Percentiles rank a stretch among this genome's conserved stretches.
Evolutionary conservation across 371 early-diverging fungal species (phyloP).

Genomic region (Globomyces sp.): DNA sequence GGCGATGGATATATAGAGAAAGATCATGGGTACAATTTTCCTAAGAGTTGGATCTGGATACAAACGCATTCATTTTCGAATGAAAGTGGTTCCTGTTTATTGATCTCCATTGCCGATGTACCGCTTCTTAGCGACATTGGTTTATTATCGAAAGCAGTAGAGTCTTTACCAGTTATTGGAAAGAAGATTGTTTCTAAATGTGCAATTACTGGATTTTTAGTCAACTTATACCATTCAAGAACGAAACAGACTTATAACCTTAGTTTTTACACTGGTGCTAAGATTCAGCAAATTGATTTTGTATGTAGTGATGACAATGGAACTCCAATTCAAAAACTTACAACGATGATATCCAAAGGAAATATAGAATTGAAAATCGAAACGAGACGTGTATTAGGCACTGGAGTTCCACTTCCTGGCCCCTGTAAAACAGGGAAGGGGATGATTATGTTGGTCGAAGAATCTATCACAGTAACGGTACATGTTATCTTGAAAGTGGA

Average conservation of each 20-base stretch:
- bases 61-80: conserved; percentile 36
- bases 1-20: conserved; percentile 43
- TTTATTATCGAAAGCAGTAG: not conserved
- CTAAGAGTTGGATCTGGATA: conserved; percentile 43
- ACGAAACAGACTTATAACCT: conserved; percentile 10
- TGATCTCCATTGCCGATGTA: conserved; percentile 22
- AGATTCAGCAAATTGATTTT: not conserved
- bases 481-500: not conserved
- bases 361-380: not conserved
- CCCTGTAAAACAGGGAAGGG: not conserved
- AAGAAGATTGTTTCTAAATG: conserved; percentile 8
- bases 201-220: conserved; percentile 6
- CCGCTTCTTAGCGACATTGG: conserved; percentile 9
- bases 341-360: not conserved
- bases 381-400: conserved; percentile 1
- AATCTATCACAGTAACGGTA: conserved; percentile 7
- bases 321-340: not conserved
- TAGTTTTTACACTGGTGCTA: conserved; percentile 4
- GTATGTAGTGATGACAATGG: not conserved
- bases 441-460: conserved; percentile 12
- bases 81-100: conserved; percentile 29
- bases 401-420: conserved; percentile 15
- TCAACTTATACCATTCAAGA: conserved; percentile 1
- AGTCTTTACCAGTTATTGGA: conserved; percentile 1
- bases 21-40: conserved; percentile 46